Evolutionary conservation across 768 basidiomycete genomes (phyloP), one percentile per base, ranked within the genome.

Genomic region (Leccinum broughii): DNA sequence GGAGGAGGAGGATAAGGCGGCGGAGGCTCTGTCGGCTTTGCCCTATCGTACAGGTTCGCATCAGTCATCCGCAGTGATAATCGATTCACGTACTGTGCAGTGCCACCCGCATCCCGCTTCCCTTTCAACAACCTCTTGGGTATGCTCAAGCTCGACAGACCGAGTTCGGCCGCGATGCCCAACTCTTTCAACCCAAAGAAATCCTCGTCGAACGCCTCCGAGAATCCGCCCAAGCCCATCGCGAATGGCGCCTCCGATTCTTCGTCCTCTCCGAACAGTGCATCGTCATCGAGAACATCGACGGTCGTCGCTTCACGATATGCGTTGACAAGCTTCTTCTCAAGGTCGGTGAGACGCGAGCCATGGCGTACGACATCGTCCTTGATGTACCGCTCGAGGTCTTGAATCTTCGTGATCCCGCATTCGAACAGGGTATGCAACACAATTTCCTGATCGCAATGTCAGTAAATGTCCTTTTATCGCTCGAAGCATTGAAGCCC

Each of bases 401-500:
- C 89, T 67, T 86, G 81, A 9, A 94, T 77, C 57, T 85, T 83
- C 0, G 92, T 85, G 7, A 84, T 85, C 5, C 95, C 95, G 61
- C 90, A 92, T 75, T 97, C 93, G 64, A 95, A 92, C 17, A 98
- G 77, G 1, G 93, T 90, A 71, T 96, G 93, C 2, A 95, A 81
- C 39, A 96, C 87, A 35, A 97, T 95, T 86, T 96, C 93, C 93
- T 96, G 60, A n/a, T 48, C 35, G 57, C 20, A 39, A 49, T 56
- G 46, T 17, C n/a, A 60, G 44, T 57, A 48, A 58, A 51, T 66
- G 60, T 22, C 57, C 55, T 44, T 56, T 49, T 50, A 35, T 46
- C 9, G 22, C n/a, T 32, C 28, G 17, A 57, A 32, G 28, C 44
- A 24, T 30, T 55, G 41, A 55, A 20, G 52, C 22, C 41, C 9